A percentile compares a stretch with the other conserved stretches of the same genome.
These are phyloP conservation scores for Penicillium bialowiezense DNA, from an alignment of 495 filamentous ascomycete species.

Conservation along the genomic window DNA sequence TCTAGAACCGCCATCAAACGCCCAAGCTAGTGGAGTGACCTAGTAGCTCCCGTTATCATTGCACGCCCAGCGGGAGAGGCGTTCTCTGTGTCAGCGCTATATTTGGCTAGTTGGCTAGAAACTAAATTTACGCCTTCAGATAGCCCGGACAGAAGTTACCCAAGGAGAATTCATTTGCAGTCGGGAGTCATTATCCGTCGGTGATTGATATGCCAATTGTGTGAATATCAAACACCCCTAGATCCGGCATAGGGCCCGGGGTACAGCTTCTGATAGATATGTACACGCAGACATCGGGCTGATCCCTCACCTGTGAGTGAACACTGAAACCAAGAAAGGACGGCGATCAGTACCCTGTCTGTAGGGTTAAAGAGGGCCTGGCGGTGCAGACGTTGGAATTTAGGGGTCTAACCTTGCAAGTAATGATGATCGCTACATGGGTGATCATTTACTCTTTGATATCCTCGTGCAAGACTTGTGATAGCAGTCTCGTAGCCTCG, in stretches of 20 bases:
- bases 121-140: slow-evolving; percentile 2
- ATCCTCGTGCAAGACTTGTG: not conserved
- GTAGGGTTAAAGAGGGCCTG: not conserved
- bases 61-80: slow-evolving; percentile 23
- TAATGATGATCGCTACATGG: not conserved
- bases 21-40: slow-evolving; percentile 1
- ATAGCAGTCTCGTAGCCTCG: not conserved
- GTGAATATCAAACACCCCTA: not conserved
- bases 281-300: not conserved
- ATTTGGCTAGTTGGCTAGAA: not conserved
- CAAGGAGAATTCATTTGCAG: not conserved
- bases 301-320: not conserved
- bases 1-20: slow-evolving; percentile 2
- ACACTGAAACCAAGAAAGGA: not conserved
- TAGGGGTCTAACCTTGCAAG: not conserved
- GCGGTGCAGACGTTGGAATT: not conserved
- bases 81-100: slow-evolving; percentile 17
- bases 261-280: not conserved
- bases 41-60: slow-evolving; percentile 2
- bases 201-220: not conserved
- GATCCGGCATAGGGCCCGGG: not conserved
- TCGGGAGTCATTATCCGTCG: not conserved
- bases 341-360: not conserved
- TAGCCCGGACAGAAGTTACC: not conserved
- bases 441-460: slow-evolving; percentile 4